These are phyloP conservation scores for Teratosphaeria viscida DNA, from an alignment of 2,329 filamentous ascomycete species.

Conservation along the genomic window DNA sequence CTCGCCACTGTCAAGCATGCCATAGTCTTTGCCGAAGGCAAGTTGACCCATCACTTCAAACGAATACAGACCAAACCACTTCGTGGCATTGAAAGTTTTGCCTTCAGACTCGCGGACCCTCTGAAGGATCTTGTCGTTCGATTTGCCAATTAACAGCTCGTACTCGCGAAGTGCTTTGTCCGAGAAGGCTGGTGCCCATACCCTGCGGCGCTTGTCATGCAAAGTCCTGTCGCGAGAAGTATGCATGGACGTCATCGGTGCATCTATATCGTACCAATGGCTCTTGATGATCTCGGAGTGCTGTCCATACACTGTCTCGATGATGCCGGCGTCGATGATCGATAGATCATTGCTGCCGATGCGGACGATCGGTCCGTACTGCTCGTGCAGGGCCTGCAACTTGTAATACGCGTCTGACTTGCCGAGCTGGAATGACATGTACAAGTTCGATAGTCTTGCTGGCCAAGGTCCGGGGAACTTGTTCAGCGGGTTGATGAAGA, in stretches of 20 bases:
- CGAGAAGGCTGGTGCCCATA: slow-evolving; percentile 33
- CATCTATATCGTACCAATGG: slow-evolving; percentile 30
- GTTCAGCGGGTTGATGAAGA: slow-evolving; percentile 25
- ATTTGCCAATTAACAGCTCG: slow-evolving; percentile 26
- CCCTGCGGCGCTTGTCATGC: slow-evolving; percentile 29
- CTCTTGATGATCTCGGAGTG: slow-evolving; percentile 32
- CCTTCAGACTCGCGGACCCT: slow-evolving; percentile 17
- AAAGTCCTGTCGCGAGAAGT: slow-evolving; percentile 24
- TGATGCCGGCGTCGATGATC: slow-evolving; percentile 25
- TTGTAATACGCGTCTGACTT: slow-evolving; percentile 20
- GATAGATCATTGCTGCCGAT: slow-evolving; percentile 28
- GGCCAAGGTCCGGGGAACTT: slow-evolving; percentile 24
- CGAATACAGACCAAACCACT: slow-evolving; percentile 32
- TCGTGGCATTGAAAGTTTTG: slow-evolving; percentile 26
- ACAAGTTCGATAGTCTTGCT: slow-evolving; percentile 25
- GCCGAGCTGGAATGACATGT: slow-evolving; percentile 13
- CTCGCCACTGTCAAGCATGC: slow-evolving; percentile 13
- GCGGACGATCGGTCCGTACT: slow-evolving; percentile 25
- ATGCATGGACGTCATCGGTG: slow-evolving; percentile 27
- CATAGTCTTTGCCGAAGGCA: slow-evolving; percentile 14
- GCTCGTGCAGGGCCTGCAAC: slow-evolving; percentile 21
- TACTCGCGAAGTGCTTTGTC: slow-evolving; percentile 31
- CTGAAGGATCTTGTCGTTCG: slow-evolving; percentile 24
- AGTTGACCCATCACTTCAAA: slow-evolving; percentile 37
- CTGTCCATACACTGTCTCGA: slow-evolving; percentile 28